Percentiles rank a stretch among this genome's conserved stretches.
Evolutionary conservation across 805 yeast species (phyloP).

Genomic region (Wickerhamiella shivajii): DNA sequence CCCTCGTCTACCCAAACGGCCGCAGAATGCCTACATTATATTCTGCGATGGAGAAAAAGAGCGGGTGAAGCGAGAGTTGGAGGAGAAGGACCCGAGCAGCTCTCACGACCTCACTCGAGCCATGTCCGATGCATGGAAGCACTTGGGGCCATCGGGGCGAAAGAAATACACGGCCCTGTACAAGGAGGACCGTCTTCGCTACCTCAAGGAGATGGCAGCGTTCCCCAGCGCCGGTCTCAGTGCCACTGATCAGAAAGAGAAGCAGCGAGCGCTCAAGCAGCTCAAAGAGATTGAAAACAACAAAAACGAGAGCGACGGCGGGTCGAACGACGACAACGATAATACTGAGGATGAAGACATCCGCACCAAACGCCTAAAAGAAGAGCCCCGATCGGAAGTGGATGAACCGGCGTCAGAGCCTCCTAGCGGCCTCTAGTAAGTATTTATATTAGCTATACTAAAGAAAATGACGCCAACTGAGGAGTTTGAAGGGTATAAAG

Average conservation of each 20-base stretch:
- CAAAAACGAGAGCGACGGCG: slow-evolving; percentile 12
- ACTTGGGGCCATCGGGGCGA: slow-evolving; percentile 48
- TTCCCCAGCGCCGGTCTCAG: slow-evolving; percentile 27
- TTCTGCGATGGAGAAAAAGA: slow-evolving; percentile 83
- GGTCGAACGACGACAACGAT: slow-evolving; percentile 15
- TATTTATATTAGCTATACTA: too few relatives aligned
- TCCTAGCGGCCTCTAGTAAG: too few relatives aligned
- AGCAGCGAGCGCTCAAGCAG: slow-evolving; percentile 17
- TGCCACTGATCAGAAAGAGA: slow-evolving; percentile 16
- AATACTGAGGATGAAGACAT: slow-evolving; percentile 9
- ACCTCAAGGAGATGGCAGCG: slow-evolving; percentile 53
- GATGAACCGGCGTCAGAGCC: slow-evolving; percentile 6
- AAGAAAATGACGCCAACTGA: too few relatives aligned
- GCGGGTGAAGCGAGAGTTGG: slow-evolving; percentile 43
- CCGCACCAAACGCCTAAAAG: neutral
- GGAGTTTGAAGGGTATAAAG: too few relatives aligned
- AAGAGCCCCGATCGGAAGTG: slow-evolving; percentile 2
- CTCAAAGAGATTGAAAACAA: slow-evolving; percentile 14
- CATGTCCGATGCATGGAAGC: slow-evolving; percentile 77
- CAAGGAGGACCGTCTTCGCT: slow-evolving; percentile 65
- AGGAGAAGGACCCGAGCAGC: slow-evolving; percentile 25
- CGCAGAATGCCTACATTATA: slow-evolving; percentile 76
- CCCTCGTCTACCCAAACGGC: slow-evolving; percentile 77
- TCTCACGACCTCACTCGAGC: slow-evolving; percentile 55
- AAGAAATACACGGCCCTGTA: slow-evolving; percentile 61